phyloP scores from a whole-genome alignment of 768 basidiomycete genomes.

The Lentinula detonsa region DNA sequence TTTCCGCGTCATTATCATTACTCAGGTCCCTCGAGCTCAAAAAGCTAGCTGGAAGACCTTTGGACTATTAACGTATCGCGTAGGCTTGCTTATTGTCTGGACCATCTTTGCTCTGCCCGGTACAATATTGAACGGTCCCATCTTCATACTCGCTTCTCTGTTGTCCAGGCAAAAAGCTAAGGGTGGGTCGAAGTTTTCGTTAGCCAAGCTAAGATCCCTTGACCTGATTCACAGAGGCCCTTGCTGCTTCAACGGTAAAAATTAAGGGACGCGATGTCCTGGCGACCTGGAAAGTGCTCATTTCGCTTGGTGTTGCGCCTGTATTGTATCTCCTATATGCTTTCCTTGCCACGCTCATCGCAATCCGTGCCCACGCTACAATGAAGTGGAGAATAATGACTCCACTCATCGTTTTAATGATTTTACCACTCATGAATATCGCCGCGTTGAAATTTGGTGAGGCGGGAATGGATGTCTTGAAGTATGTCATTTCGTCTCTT shows the following conservation, averaged over 20 bases:
- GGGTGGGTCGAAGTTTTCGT: conserved; percentile 36
- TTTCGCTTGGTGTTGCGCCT: conserved; percentile 87
- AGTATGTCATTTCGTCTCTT: conserved; percentile 44
- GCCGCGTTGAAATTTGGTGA: conserved; percentile 97
- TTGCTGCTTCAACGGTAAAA: conserved; percentile 93
- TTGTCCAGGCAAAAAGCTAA: conserved; percentile 88
- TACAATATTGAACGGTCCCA: conserved; percentile 85
- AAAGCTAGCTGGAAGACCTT: conserved; percentile 84
- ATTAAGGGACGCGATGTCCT: conserved; percentile 95
- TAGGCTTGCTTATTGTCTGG: conserved; percentile 76
- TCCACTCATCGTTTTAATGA: conserved; percentile 68
- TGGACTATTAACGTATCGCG: conserved; percentile 77
- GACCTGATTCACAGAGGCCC: conserved; percentile 63
- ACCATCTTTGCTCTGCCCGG: conserved; percentile 83
- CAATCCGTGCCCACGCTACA: conserved; percentile 60
- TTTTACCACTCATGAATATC: conserved; percentile 84
- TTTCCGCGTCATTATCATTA: background rate
- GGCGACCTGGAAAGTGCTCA: conserved; percentile 95
- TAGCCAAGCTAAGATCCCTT: background rate
- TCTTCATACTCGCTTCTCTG: conserved; percentile 85
- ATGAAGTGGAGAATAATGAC: conserved; percentile 63
- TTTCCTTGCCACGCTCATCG: conserved; percentile 66
- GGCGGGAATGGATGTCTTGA: conserved; percentile 94
- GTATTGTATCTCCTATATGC: conserved; percentile 83
- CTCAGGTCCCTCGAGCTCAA: conserved; percentile 79